Conservation (phyloP, 805 yeast genomes). For the Yamadazyma nakazawae region DNA sequence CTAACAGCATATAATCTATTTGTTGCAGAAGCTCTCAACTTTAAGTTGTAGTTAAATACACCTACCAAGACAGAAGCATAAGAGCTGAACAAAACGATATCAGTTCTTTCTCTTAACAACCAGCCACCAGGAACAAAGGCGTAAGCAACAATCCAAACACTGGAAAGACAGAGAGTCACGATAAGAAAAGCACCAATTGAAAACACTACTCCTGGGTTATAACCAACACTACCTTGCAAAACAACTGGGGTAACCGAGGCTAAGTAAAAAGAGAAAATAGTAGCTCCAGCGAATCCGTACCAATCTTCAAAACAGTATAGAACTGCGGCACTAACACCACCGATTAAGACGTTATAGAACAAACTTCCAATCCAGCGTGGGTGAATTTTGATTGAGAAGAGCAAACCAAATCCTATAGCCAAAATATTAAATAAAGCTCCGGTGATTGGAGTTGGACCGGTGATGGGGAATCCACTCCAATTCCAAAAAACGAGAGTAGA, state of each 20-base stretch:
- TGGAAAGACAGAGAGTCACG: conserved; percentile 64
- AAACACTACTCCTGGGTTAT: conserved; percentile 55
- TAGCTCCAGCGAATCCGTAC: conserved; percentile 74
- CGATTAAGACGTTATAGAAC: conserved; percentile 35
- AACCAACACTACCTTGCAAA: conserved; percentile 54
- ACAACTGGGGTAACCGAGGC: conserved; percentile 58
- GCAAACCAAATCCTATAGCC: conserved; percentile 54
- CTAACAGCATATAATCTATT: conserved; percentile 19
- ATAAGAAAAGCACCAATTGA: conserved; percentile 47
- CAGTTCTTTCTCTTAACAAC: conserved; percentile 82
- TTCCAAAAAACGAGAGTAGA: conserved; percentile 87
- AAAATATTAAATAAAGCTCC: conserved; percentile 68
- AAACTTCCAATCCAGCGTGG: conserved; percentile 21
- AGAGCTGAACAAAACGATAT: conserved; percentile 60
- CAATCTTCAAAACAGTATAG: conserved; percentile 59
- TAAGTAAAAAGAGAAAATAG: conserved; percentile 57
- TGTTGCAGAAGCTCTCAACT: conserved; percentile 21
- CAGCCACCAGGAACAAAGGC: conserved; percentile 98
- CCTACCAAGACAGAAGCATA: conserved; percentile 54
- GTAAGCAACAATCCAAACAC: conserved; percentile 97
- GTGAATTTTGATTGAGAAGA: conserved; percentile 23
- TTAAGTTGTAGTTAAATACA: conserved; percentile 35
- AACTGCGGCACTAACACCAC: conserved; percentile 48
- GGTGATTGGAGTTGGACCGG: conserved; percentile 84
- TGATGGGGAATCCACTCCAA: conserved; percentile 94